phyloP scores from a whole-genome alignment of 768 basidiomycete genomes.

The Xerocomellus amylosporus region DNA sequence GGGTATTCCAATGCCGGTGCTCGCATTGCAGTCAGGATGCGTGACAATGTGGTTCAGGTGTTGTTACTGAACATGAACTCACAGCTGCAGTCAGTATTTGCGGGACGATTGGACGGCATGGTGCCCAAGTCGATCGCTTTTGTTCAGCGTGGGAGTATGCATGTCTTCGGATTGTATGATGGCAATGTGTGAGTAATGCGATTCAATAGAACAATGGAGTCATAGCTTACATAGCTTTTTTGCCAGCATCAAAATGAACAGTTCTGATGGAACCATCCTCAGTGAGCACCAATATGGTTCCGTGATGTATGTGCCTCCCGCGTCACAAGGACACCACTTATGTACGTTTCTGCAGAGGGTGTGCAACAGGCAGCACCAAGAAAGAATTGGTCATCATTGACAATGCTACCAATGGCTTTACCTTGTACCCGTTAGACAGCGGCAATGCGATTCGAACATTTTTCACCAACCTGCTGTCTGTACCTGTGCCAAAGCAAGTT shows the following conservation, averaged over 20 bases:
- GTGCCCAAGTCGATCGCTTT: constrained; percentile 7
- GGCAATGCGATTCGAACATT: not conserved
- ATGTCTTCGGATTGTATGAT: constrained; percentile 7
- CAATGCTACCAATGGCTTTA: constrained; percentile 8
- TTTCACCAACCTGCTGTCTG: not conserved
- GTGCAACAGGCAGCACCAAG: not conserved
- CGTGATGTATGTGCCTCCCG: constrained; percentile 3
- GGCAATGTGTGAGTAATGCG: constrained; percentile 9
- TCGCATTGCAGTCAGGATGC: not conserved
- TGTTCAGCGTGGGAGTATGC: not conserved
- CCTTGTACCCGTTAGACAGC: not conserved
- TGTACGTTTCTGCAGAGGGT: not conserved
- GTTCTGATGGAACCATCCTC: not conserved
- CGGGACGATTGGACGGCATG: not conserved
- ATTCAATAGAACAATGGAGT: too few species aligned
- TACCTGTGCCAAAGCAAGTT: constrained; percentile 8
- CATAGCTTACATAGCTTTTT: not conserved
- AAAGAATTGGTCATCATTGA: constrained; percentile 2
- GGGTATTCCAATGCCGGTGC: not conserved
- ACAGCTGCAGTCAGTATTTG: constrained; percentile 4
- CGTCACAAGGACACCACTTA: not conserved
- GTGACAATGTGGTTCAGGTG: constrained; percentile 7
- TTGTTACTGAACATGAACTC: not conserved
- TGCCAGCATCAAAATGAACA: constrained; percentile 6
- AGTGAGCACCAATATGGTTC: constrained; percentile 1